Base-by-base conservation (phyloP, 306 rosid genomes). In the Vachellia collinsii region DNA sequence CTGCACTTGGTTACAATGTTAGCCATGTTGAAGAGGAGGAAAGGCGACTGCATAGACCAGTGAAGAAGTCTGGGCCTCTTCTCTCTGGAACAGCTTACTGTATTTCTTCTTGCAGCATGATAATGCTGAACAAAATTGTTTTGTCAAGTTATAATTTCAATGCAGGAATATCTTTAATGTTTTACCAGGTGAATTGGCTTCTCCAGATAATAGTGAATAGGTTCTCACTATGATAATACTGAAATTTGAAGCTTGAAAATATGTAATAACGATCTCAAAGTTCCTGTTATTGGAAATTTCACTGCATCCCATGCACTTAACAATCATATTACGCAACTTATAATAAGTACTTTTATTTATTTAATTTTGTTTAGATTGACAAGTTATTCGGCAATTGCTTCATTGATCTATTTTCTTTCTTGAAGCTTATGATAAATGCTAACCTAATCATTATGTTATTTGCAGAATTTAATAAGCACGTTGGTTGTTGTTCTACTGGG, bases 21-120 rank as follows among this genome's bases (percentile, higher is more conserved):
- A 67, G 71, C 54, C 75, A 69, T 17, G 72, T 72, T 68, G 85
- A 81, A 54, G 92, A 78, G 17, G 88, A 84, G 71, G 97, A 92
- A 81, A 84, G 82, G 70, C 89, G 74, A 74, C 88, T 81, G 77
- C 97, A 86, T 63, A 90, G 88, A 78, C 70, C 84, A 16, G 81
- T 79, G 58, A 88, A 79, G 82, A 91, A 88, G 78, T 79, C 93
- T 36, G 92, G 88, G 72, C 90, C 97, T 76, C 89, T 94, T 67
- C 59, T 92, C 82, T 88, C 97, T 9, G 97, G 98, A 54, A 83
- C 84, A 58, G 97, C 98, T 51, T 94, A 94, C 78, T 94, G 97
- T 79, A 62, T 94, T 77, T 94, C 97, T 70, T 94, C 99, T 4
- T 94, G 99, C 80, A 86, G 95, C 85, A 93, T 94, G 99, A 91